A percentile compares a stretch with the other conserved stretches of the same genome.
Evolutionary conservation across 805 yeast species (phyloP).

Genomic region (Ogataea glucozyma): DNA sequence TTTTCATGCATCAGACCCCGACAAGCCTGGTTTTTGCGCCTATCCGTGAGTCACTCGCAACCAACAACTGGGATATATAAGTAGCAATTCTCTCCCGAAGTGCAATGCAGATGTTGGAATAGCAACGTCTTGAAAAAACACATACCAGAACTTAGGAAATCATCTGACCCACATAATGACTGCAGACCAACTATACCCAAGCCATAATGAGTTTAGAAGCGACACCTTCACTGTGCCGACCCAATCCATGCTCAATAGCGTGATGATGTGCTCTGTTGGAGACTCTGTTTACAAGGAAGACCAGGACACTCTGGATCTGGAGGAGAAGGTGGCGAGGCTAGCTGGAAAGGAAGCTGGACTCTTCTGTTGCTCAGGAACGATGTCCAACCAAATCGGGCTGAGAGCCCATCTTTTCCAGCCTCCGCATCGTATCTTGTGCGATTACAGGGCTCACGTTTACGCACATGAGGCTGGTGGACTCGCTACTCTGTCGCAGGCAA

Average conservation of each 20-base stretch:
- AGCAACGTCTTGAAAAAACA: neutral
- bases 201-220: constrained; percentile 54
- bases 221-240: constrained; percentile 93
- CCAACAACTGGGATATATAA: neutral
- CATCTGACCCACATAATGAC: constrained; percentile 16
- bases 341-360: constrained; percentile 80
- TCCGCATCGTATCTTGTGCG: constrained; percentile 78
- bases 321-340: constrained; percentile 60
- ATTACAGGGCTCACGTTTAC: constrained; percentile 78
- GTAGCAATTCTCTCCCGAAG: neutral
- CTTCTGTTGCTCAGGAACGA: constrained; percentile 82
- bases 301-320: constrained; percentile 60
- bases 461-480: constrained; percentile 86
- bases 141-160: no score
- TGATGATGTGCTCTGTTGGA: constrained; percentile 60
- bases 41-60: constrained; percentile 7
- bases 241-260: constrained; percentile 63
- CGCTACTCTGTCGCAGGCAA: constrained; percentile 82
- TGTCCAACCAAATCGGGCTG: constrained; percentile 83
- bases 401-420: constrained; percentile 75
- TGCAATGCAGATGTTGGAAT: neutral
- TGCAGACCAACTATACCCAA: constrained; percentile 13
- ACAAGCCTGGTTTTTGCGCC: neutral
- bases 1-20: constrained; percentile 12
- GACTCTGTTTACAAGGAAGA: constrained; percentile 88